Evolutionary conservation across 1,284 basidiomycete genomes (phyloP), one percentile per base, ranked within the genome.

Genomic region (Trichosporon faecale): DNA sequence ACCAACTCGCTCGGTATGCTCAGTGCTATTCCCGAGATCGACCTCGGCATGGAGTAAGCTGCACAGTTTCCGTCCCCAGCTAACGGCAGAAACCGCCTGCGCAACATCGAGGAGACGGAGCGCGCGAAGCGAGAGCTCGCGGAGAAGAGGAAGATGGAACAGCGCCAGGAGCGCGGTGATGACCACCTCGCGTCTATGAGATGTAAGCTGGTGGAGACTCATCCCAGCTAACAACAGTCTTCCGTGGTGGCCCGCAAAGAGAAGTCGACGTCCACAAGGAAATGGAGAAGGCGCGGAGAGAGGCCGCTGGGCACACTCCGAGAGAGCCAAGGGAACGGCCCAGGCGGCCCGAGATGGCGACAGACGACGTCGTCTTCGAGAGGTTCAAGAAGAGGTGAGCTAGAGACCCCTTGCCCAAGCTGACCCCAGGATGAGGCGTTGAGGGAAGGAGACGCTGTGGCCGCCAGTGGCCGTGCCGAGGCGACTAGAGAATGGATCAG

Each of bases 31-130:
- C 95, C 95, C 0, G 96, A 98, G 79, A 93, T 98, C 4, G 96
- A 99, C 82, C 86, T 99, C 5, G 96, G 96, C 68, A 98, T 98
- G 90, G 95, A 98, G 94, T 96, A 77, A 77, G 92, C 89, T 31
- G 12, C 55, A n/a, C 14, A 2, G 49, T n/a, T 21, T 14, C 25
- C 25, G 31, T 65, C 21, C 1, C 16, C 18, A 25, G 11, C 64
- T 73, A 31, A 73, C 66, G 27, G 8, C 72, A 97, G 95, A 74
- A 87, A 91, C 16, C 90, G 95, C 23, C 84, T 99, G 70, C 91
- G 91, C 82, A 98, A 98, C 80, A 98, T 99, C 64, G 94, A 97
- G 79, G 91, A 95, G 69, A 99, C 96, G 0, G 96, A 98, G 80
- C 94, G 92, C 75, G 96, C 95, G 0, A 98, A 98, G 83, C 87